A percentile compares a stretch with the other conserved stretches of the same genome.
These are phyloP conservation scores for Acer yangbiense DNA, from an alignment of 345 rosid genomes.

Conservation along the genomic window DNA sequence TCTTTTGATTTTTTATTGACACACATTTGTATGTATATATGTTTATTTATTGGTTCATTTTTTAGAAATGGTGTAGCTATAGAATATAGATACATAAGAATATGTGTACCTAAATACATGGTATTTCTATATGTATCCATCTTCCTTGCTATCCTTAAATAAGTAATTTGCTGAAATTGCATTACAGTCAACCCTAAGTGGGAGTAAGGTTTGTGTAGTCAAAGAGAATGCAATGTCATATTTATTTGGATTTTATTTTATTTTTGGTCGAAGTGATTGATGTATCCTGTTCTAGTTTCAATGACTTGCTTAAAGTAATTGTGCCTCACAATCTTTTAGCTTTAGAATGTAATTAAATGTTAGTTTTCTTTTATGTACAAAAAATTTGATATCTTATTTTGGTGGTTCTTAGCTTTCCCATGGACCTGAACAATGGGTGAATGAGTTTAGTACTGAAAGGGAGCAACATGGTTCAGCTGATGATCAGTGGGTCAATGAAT, in stretches of 20 bases:
- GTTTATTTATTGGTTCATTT: neutral
- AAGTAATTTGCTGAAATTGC: neutral
- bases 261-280: neutral
- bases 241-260: neutral
- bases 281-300: neutral
- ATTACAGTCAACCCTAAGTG: neutral
- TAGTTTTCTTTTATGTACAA: slow-evolving; percentile 16
- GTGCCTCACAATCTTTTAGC: neutral
- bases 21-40: neutral
- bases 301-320: neutral
- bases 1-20: neutral
- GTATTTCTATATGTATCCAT: neutral
- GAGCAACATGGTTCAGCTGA: slow-evolving; percentile 56
- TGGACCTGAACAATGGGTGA: slow-evolving; percentile 81
- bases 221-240: neutral
- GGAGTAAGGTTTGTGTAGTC: neutral
- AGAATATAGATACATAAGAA: neutral
- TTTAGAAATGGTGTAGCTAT: neutral
- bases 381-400: slow-evolving; percentile 19
- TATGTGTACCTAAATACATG: neutral
- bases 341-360: slow-evolving; percentile 6
- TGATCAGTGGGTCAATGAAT: slow-evolving; percentile 95
- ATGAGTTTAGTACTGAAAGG: slow-evolving; percentile 73
- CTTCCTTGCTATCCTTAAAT: neutral
- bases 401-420: slow-evolving; percentile 45